Conservation (phyloP, 2,329 filamentous ascomycete genomes). For the Cryphonectria japonica region DNA sequence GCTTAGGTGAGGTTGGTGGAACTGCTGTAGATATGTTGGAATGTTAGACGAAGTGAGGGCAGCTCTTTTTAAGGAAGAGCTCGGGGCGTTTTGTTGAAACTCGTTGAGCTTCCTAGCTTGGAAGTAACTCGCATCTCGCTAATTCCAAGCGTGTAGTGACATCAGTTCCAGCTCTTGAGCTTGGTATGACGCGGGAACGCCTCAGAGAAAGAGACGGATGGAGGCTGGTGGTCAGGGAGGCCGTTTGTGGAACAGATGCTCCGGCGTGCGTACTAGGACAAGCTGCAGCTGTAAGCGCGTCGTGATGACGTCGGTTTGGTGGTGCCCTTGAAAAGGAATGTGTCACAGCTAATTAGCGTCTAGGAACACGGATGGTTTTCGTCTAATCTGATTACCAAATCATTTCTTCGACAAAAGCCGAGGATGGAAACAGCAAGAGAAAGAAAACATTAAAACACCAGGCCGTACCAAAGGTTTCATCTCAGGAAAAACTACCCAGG, state of each 20-base stretch:
- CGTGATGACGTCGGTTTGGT: constrained; percentile 10
- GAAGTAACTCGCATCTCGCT: background rate
- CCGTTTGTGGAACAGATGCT: constrained; percentile 7
- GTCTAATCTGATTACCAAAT: background rate
- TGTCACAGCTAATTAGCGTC: background rate
- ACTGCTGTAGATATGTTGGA: background rate
- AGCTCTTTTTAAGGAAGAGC: background rate
- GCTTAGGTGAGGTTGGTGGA: background rate
- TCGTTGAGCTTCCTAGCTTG: background rate
- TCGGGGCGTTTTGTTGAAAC: background rate
- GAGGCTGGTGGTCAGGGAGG: background rate
- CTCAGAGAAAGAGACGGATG: background rate
- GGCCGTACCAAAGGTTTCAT: background rate
- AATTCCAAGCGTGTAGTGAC: background rate
- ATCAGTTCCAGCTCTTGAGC: background rate
- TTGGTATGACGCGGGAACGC: constrained; percentile 1
- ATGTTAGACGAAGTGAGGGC: background rate
- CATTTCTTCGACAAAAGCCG: background rate
- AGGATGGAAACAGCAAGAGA: background rate
- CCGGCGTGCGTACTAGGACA: background rate
- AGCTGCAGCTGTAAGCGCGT: background rate
- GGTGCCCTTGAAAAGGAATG: background rate
- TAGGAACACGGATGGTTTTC: background rate
- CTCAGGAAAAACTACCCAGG: background rate
- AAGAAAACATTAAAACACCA: background rate